phyloP scores from a whole-genome alignment of 2,329 filamentous ascomycete species.

The Penicillium sp. region DNA sequence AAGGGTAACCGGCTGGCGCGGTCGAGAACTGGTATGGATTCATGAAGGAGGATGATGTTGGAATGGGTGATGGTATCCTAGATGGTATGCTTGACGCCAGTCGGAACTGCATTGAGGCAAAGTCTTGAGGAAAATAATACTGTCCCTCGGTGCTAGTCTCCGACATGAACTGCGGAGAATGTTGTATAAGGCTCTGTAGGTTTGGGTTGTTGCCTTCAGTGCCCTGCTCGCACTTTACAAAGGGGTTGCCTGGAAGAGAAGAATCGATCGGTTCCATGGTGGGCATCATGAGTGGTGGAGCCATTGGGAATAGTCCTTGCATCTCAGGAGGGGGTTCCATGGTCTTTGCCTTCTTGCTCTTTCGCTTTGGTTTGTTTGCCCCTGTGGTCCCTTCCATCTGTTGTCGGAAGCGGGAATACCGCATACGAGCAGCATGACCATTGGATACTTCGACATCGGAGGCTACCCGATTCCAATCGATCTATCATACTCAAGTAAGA shows the following conservation, averaged over 20 bases:
- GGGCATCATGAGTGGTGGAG: conserved; percentile 2
- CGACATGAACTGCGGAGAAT: conserved; percentile 6
- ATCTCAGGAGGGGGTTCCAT: conserved; percentile 15
- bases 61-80: not conserved
- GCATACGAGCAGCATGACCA: conserved; percentile 58
- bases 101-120: not conserved
- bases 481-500: conserved; percentile 30
- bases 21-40: not conserved
- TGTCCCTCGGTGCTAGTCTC: not conserved
- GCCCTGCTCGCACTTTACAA: conserved; percentile 26
- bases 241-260: conserved; percentile 12
- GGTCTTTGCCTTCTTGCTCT: conserved; percentile 21
- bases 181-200: not conserved
- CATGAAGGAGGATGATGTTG: conserved; percentile 1
- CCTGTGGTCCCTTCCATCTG: conserved; percentile 50
- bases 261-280: conserved; percentile 14
- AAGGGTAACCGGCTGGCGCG: not conserved
- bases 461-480: conserved; percentile 55
- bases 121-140: conserved; percentile 8
- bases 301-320: conserved; percentile 10
- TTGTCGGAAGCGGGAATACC: conserved; percentile 54
- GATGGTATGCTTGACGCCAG: not conserved
- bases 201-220: conserved; percentile 5
- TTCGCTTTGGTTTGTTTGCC: conserved; percentile 27
- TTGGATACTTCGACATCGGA: conserved; percentile 52